phyloP scores from a whole-genome alignment of 176 grass and related monocot species.

The Rhynchospora breviuscula region DNA sequence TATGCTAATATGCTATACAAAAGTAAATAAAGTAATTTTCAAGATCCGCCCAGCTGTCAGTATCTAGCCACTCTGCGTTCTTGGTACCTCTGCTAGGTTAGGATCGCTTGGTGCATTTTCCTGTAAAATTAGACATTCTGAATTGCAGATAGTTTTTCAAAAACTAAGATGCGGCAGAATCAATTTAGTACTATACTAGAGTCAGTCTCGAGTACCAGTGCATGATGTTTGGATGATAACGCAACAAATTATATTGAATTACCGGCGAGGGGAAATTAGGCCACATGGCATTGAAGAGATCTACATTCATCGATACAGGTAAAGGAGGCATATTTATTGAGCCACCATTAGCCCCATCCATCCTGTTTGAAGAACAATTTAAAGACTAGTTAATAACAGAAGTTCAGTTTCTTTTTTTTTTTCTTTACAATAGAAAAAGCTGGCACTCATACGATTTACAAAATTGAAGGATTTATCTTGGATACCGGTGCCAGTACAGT shows the following conservation, averaged over 20 bases:
- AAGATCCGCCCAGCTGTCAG: neutral
- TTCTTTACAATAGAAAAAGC: neutral
- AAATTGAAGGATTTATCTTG: neutral
- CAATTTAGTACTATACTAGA: neutral
- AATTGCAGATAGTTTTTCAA: neutral
- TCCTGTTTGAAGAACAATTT: neutral
- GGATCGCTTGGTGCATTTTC: conserved; percentile 11
- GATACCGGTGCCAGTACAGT: neutral
- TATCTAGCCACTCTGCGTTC: neutral
- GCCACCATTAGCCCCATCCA: neutral
- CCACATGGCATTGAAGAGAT: conserved; percentile 7
- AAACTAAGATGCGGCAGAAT: neutral
- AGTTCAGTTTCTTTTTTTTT: neutral
- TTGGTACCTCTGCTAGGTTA: conserved; percentile 8
- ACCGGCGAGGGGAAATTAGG: conserved; percentile 13
- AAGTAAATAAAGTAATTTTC: conserved; percentile 19
- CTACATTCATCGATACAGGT: conserved; percentile 13
- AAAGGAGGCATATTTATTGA: conserved; percentile 21
- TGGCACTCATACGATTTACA: neutral
- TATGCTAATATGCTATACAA: conserved; percentile 23
- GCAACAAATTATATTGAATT: neutral
- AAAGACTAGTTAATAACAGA: neutral
- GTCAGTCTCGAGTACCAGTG: neutral
- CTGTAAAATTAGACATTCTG: conserved; percentile 1
- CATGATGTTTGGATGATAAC: neutral